Percentiles rank a stretch among this genome's conserved stretches.
These are phyloP conservation scores for Diospyros kaki DNA, from an alignment of 148 eudicot species.

Conservation along the genomic window DNA sequence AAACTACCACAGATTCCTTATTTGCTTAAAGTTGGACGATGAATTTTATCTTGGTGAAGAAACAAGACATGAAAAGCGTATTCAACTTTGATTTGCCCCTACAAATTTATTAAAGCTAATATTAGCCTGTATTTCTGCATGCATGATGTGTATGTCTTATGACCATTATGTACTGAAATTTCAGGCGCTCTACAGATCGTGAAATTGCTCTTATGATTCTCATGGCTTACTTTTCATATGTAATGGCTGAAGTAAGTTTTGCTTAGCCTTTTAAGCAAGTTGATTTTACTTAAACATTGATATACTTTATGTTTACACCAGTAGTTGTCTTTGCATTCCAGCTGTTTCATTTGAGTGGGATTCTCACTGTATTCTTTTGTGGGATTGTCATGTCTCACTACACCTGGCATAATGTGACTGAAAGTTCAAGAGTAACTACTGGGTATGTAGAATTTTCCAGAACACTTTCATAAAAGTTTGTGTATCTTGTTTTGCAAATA, in stretches of 20 bases:
- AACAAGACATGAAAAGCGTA: neutral
- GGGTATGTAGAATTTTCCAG: slow-evolving; percentile 26
- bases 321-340: slow-evolving; percentile 22
- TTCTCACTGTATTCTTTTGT: slow-evolving; percentile 59
- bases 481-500: neutral
- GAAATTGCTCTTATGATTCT: slow-evolving; percentile 54
- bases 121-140: neutral
- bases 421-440: slow-evolving; percentile 50
- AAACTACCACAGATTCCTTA: slow-evolving; percentile 3
- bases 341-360: slow-evolving; percentile 55
- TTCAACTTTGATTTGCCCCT: neutral
- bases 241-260: slow-evolving; percentile 46
- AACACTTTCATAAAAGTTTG: neutral
- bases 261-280: neutral
- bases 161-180: slow-evolving; percentile 15
- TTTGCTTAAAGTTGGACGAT: neutral
- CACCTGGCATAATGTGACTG: slow-evolving; percentile 57
- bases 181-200: slow-evolving; percentile 54
- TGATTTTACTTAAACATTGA: neutral
- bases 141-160: neutral
- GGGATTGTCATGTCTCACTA: slow-evolving; percentile 68
- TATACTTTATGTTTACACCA: neutral
- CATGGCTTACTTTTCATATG: slow-evolving; percentile 63
- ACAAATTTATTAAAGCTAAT: neutral
- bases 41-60: slow-evolving; percentile 3